Evolutionary conservation across 768 basidiomycete species (phyloP), one percentile per base, ranked within the genome.

Genomic region (Pulveroboletus sp.): DNA sequence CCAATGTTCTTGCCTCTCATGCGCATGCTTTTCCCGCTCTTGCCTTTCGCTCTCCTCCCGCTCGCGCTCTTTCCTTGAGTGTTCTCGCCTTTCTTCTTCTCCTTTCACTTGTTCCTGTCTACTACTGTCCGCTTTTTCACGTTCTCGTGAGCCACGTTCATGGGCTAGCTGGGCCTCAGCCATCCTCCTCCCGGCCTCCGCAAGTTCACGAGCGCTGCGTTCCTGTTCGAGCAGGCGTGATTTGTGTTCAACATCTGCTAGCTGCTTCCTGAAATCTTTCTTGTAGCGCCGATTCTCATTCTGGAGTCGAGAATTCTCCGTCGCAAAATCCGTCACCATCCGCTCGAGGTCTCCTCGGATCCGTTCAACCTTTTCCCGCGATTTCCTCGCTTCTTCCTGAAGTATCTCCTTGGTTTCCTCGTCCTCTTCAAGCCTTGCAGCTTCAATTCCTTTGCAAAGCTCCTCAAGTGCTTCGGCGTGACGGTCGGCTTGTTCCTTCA

Each of bases 361-460:
- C 7, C 71, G 59, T 19, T 62, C 57, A 49, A 78, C 73, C 51
- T 73, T 73, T n/a, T 61, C 60, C 49, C 74, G 68, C n/a, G 76
- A 64, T 47, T 68, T 70, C 50, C 56, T 64, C 6, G 68, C 67
- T 45, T 76, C 77, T 17, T 67, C 57, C 42, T 74, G 74, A 16
- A 80, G 64, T 53, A 75, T 71, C 37, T 55, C 56, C 42, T 63
- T 63, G 2, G 72, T 75, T 54, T 75, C 77, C 45, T 74, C 73
- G 49, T 78, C 76, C 27, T 76, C 70, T 26, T 53, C 55, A 11
- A 69, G 58, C 47, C 71, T 70, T 3, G 77, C 74, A 13, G 71
- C 73, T 50, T 73, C 68, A 64, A 78, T 76, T 38, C 79, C 77
- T 12, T 63, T 50, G 52, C 73, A 68, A 13, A 84, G 63, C 0